These are phyloP conservation scores for Claviceps cyperi DNA, from an alignment of 2,329 filamentous ascomycete species.

Conservation along the genomic window DNA sequence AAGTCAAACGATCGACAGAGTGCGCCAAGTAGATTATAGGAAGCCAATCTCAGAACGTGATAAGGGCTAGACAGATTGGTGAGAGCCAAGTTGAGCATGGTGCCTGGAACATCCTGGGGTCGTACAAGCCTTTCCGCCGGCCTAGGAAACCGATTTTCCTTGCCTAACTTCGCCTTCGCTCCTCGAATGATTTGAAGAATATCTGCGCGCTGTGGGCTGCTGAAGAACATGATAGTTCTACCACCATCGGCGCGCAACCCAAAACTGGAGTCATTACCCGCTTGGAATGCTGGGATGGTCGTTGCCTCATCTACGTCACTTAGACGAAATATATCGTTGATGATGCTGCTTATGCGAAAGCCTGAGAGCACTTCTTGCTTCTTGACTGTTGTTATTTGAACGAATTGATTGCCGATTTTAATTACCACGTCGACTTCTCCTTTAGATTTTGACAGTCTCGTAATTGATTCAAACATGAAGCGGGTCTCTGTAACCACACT, in stretches of 20 bases:
- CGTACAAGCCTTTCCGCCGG: conserved; percentile 50
- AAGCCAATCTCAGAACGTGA: conserved; percentile 43
- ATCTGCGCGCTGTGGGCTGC: conserved; percentile 48
- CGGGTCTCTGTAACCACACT: conserved; percentile 52
- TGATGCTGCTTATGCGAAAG: conserved; percentile 44
- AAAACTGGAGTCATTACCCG: conserved; percentile 53
- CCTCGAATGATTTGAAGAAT: conserved; percentile 48
- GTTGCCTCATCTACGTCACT: conserved; percentile 50
- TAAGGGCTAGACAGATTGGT: conserved; percentile 52
- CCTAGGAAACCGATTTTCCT: conserved; percentile 45
- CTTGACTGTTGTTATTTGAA: conserved; percentile 54
- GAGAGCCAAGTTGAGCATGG: conserved; percentile 51
- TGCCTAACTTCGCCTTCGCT: conserved; percentile 50
- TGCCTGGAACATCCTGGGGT: conserved; percentile 57
- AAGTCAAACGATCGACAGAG: conserved; percentile 56
- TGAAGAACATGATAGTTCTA: conserved; percentile 59
- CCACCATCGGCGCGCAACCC: conserved; percentile 53
- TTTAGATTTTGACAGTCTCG: conserved; percentile 50
- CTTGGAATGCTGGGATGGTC: conserved; percentile 41
- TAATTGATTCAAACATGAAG: conserved; percentile 51
- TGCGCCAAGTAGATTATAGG: conserved; percentile 53
- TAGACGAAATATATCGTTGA: conserved; percentile 57
- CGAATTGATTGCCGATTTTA: conserved; percentile 54
- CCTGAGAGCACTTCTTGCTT: conserved; percentile 54
- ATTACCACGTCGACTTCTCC: conserved; percentile 57